Base-by-base conservation (phyloP, 2,329 filamentous ascomycete genomes). In the Sphaerulina vaccinii region DNA sequence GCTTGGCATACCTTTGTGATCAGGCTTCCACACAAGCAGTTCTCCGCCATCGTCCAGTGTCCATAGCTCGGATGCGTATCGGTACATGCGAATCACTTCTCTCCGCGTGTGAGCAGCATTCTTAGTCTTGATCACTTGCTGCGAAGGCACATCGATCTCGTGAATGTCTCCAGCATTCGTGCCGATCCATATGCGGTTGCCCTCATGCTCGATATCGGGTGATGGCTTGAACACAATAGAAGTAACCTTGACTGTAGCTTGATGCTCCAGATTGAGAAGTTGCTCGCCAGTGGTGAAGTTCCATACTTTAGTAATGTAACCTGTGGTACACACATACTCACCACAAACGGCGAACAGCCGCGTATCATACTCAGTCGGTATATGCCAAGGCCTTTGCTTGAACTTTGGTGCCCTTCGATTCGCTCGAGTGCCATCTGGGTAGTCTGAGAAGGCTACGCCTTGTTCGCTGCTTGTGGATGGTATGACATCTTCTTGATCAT, bases 41-140 rank as follows among this genome's bases (percentile, higher is more conserved):
- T 87, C 88, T 9, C 93, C 93, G 40, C 87, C 84, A 58, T 96
- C 91, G 67, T 97, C 93, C 41, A 99, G 70, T 0, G 91, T 91
- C 93, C 93, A 99, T 68, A 99, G 82, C 64, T 96, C 88, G 60
- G 90, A 89, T 56, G 83, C 86, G 68, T 95, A 87, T 33, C 93
- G 84, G 66, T 89, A 87, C 36, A 99, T 95, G 62, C 85, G 89
- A 57, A 88, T 81, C 44, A 99, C 81, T 61, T 95, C 88, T 55
- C 84, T 80, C 36, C 88, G 83, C 6, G 84, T 83, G 63, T 97
- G 93, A 2, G 88, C 87, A 44, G 78, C 83, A 2, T 80, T 73
- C 62, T 87, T 88, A 15, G 80, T 86, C 22, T 80, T 77, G 11
- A 88, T 76, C 39, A 96, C 77, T 29, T 79, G 82, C 65, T 91